These are phyloP conservation scores for Pluteus cervinus DNA, from an alignment of 768 basidiomycete species.

Conservation along the genomic window DNA sequence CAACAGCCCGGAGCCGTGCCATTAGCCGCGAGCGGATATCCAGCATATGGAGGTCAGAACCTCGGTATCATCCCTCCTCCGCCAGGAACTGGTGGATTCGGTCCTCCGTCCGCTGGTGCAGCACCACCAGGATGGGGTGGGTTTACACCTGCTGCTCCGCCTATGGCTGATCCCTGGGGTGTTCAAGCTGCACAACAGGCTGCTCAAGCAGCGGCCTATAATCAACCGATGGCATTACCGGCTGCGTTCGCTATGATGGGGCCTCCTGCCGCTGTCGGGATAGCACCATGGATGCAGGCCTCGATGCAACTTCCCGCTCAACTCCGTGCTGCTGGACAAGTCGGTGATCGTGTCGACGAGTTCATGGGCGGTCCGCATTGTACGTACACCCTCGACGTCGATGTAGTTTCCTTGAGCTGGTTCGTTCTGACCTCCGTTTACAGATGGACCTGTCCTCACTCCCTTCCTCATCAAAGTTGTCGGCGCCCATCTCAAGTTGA, in stretches of 20 bases:
- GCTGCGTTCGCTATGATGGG: too few relatives aligned
- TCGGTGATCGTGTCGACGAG: conserved; percentile 20
- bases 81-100: too few relatives aligned
- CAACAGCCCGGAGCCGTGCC: too few relatives aligned
- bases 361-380: conserved; percentile 27
- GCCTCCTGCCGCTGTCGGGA: conserved; percentile 3
- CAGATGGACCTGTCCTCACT: conserved; percentile 68
- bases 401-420: background rate
- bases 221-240: too few relatives aligned
- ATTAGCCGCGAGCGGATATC: too few relatives aligned
- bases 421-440: conserved; percentile 9
- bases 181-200: background rate
- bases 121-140: too few relatives aligned
- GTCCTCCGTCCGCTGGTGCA: too few relatives aligned
- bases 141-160: too few relatives aligned
- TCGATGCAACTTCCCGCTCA: conserved; percentile 11
- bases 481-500: conserved; percentile 40
- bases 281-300: conserved; percentile 7
- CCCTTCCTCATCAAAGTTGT: conserved; percentile 51
- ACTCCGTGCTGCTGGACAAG: conserved; percentile 9
- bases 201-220: too few relatives aligned
- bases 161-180: too few relatives aligned
- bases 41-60: too few relatives aligned
- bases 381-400: conserved; percentile 13
- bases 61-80: too few relatives aligned